These are phyloP conservation scores for Aristolochia contorta DNA, from an alignment of 164 flowering plant genomes.

Conservation along the genomic window DNA sequence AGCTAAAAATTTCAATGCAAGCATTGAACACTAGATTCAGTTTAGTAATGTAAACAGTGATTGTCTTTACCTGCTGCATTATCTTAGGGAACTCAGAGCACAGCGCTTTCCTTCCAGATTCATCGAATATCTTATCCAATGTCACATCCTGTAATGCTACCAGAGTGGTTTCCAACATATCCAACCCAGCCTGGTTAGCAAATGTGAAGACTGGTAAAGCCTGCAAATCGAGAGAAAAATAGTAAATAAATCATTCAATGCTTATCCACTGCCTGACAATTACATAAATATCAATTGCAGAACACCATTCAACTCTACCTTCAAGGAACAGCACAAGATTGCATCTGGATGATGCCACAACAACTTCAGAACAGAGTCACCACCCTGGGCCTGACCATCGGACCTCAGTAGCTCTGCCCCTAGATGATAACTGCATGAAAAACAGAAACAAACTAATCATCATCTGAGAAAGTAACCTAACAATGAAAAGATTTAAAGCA, in stretches of 20 bases:
- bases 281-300: background rate
- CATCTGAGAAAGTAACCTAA: too few species aligned
- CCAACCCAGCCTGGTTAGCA: constrained; percentile 92
- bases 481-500: too few species aligned
- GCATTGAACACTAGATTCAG: background rate
- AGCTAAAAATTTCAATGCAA: too few species aligned
- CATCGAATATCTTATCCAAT: constrained; percentile 80
- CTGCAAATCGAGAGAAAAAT: constrained; percentile 31
- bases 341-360: constrained; percentile 96
- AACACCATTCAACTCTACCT: constrained; percentile 25
- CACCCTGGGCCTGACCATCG: constrained; percentile 27
- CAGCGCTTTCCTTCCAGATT: constrained; percentile 62
- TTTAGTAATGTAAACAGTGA: background rate
- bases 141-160: constrained; percentile 82
- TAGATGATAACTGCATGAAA: constrained; percentile 45
- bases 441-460: background rate
- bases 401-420: constrained; percentile 62
- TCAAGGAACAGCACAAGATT: constrained; percentile 82
- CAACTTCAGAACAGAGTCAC: constrained; percentile 50
- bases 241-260: background rate
- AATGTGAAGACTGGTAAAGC: constrained; percentile 75
- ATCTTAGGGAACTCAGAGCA: constrained; percentile 71
- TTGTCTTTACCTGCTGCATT: constrained; percentile 70
- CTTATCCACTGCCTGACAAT: background rate
- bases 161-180: constrained; percentile 91